Evolutionary conservation across 306 rosid genomes (phyloP).

Genomic region (Casuarina cunninghamiana): DNA sequence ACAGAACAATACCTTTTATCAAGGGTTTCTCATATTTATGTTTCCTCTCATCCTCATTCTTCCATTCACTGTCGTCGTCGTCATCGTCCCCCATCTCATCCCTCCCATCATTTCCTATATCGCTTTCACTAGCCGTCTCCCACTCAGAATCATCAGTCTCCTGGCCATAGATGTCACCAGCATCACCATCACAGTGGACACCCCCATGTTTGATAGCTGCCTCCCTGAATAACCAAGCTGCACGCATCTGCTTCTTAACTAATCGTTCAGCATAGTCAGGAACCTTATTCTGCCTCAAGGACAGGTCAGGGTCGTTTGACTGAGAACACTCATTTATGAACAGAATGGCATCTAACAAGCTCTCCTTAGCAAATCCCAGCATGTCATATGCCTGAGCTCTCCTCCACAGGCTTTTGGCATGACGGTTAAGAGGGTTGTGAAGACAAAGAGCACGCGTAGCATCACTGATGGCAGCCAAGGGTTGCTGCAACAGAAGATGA

Average conservation of each 20-base stretch:
- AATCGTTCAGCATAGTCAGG: conserved; percentile 95
- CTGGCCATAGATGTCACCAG: conserved; percentile 76
- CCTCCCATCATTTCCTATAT: conserved; percentile 87
- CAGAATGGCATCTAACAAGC: conserved; percentile 90
- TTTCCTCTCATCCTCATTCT: conserved; percentile 69
- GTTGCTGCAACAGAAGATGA: conserved; percentile 87
- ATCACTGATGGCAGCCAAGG: conserved; percentile 93
- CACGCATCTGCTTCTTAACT: conserved; percentile 98
- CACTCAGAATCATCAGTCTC: conserved; percentile 96
- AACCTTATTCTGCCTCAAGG: conserved; percentile 86
- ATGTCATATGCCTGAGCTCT: conserved; percentile 99
- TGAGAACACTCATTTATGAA: conserved; percentile 98
- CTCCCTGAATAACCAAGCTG: conserved; percentile 96
- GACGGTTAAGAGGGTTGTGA: conserved; percentile 91
- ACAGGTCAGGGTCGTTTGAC: conserved; percentile 92
- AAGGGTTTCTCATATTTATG: conserved; percentile 72
- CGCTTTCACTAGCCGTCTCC: conserved; percentile 99
- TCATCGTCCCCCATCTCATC: conserved; percentile 76
- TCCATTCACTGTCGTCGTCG: conserved; percentile 74
- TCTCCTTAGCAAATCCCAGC: conserved; percentile 94
- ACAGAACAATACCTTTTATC: conserved; percentile 58
- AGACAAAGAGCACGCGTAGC: conserved; percentile 96
- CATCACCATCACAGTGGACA: conserved; percentile 85
- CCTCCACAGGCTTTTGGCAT: conserved; percentile 99
- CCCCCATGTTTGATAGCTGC: conserved; percentile 95